phyloP scores from a whole-genome alignment of 306 rosid species.

The Fagus sylvatica region DNA sequence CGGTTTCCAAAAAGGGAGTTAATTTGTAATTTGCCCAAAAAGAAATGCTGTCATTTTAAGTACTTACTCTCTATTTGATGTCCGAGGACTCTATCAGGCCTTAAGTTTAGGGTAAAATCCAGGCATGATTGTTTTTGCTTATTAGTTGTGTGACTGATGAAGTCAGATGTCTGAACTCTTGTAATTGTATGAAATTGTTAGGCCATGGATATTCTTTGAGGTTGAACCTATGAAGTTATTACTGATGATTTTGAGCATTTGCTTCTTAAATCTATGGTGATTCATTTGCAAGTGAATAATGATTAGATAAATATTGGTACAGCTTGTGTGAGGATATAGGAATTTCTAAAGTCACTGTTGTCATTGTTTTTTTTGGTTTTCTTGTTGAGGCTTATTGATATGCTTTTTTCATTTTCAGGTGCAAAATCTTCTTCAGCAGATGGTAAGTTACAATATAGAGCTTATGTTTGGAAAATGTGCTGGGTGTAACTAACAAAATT shows the following conservation, averaged over 20 bases:
- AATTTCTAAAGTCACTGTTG: background rate
- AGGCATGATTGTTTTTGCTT: background rate
- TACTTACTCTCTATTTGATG: background rate
- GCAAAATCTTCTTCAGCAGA: slow-evolving; percentile 96
- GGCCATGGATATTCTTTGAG: background rate
- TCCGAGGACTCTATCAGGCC: background rate
- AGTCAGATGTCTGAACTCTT: background rate
- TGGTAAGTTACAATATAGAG: slow-evolving; percentile 65
- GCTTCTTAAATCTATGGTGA: background rate
- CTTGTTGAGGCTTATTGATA: slow-evolving; percentile 17
- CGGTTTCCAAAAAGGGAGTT: too few relatives aligned
- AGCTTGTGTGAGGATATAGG: background rate
- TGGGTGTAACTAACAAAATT: slow-evolving; percentile 27
- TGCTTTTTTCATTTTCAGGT: slow-evolving; percentile 51
- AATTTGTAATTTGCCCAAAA: too few relatives aligned
- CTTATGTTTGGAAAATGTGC: slow-evolving; percentile 14
- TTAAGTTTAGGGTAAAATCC: background rate
- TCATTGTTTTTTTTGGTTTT: slow-evolving; percentile 11
- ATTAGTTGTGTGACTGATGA: background rate
- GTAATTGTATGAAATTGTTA: background rate
- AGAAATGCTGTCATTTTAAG: background rate
- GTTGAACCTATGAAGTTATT: background rate
- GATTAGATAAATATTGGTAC: background rate
- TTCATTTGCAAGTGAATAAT: background rate
- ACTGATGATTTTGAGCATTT: background rate